Percentiles rank a stretch among this genome's conserved stretches.
These are phyloP conservation scores for Tillandsia fasciculata DNA, from an alignment of 176 grass and related monocot species.

Conservation along the genomic window DNA sequence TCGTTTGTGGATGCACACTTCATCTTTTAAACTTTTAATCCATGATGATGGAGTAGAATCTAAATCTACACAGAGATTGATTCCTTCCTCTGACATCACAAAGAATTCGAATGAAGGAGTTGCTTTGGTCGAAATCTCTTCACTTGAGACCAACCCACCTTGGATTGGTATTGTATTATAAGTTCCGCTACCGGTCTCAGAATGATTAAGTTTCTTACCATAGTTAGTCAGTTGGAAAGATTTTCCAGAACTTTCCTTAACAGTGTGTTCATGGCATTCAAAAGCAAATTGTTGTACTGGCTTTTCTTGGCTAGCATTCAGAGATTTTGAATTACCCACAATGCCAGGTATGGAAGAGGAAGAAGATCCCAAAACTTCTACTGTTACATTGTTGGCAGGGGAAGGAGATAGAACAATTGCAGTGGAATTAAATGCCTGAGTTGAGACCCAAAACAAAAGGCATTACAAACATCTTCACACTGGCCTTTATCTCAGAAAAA, in stretches of 20 bases:
- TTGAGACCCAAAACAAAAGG: conserved; percentile 23
- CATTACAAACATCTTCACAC: neutral
- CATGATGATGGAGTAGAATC: conserved; percentile 44
- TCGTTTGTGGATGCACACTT: conserved; percentile 29
- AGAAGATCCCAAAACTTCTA: conserved; percentile 22
- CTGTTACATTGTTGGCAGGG: conserved; percentile 32
- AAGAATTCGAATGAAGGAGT: conserved; percentile 53
- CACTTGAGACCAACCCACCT: conserved; percentile 19
- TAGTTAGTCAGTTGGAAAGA: neutral
- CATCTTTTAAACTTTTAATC: conserved; percentile 44
- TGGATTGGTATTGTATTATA: neutral
- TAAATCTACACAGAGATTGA: conserved; percentile 78
- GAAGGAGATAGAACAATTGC: conserved; percentile 19
- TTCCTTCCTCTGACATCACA: conserved; percentile 62
- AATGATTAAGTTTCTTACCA: conserved; percentile 7
- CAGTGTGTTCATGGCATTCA: conserved; percentile 21
- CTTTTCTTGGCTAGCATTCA: conserved; percentile 21
- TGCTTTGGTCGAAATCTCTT: conserved; percentile 31
- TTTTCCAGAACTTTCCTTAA: conserved; percentile 19
- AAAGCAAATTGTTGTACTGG: conserved; percentile 20
- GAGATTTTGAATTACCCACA: conserved; percentile 22
- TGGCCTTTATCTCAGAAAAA: neutral
- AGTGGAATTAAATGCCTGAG: conserved; percentile 32
- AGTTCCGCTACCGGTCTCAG: conserved; percentile 1
- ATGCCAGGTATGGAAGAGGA: conserved; percentile 24